Percentiles rank a stretch among this genome's conserved stretches.
These are phyloP conservation scores for Fragilaria radians DNA, from an alignment of 108 stramenopile genomes.

Conservation along the genomic window DNA sequence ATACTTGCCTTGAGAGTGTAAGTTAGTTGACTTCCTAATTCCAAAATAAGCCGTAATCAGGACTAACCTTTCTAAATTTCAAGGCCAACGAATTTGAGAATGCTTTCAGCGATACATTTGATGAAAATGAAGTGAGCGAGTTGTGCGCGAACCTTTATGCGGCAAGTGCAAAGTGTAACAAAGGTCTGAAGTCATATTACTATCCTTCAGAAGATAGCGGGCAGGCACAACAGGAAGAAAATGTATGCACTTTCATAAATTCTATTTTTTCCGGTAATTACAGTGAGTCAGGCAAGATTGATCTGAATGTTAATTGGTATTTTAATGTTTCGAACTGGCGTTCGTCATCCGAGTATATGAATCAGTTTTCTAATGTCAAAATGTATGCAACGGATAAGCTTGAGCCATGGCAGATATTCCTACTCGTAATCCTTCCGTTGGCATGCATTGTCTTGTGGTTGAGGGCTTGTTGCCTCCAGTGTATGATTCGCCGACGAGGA, in stretches of 20 bases:
- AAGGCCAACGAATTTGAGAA: conserved; percentile 20
- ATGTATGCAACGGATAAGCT: not conserved
- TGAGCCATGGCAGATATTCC: not conserved
- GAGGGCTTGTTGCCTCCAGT: not conserved
- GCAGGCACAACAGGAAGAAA: not conserved
- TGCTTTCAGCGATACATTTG: no score
- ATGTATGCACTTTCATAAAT: not conserved
- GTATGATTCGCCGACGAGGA: not conserved
- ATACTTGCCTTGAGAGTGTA: conserved; percentile 42
- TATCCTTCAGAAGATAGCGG: not conserved
- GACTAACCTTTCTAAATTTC: conserved; percentile 10
- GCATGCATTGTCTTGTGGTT: not conserved
- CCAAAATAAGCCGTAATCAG: not conserved
- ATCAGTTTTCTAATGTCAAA: not conserved
- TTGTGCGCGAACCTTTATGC: conserved; percentile 41
- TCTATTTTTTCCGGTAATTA: conserved; percentile 17
- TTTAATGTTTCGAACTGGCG: conserved; percentile 1
- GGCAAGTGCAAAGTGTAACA: conserved; percentile 44
- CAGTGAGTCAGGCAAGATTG: conserved; percentile 31
- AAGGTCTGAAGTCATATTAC: conserved; percentile 13
- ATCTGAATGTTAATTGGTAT: not conserved
- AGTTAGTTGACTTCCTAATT: conserved; percentile 3
- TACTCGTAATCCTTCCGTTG: not conserved
- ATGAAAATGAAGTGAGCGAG: conserved; percentile 16
- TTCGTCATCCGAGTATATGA: not conserved